These are phyloP conservation scores for Baorangia bicolor DNA, from an alignment of 768 basidiomycete species.

Conservation along the genomic window DNA sequence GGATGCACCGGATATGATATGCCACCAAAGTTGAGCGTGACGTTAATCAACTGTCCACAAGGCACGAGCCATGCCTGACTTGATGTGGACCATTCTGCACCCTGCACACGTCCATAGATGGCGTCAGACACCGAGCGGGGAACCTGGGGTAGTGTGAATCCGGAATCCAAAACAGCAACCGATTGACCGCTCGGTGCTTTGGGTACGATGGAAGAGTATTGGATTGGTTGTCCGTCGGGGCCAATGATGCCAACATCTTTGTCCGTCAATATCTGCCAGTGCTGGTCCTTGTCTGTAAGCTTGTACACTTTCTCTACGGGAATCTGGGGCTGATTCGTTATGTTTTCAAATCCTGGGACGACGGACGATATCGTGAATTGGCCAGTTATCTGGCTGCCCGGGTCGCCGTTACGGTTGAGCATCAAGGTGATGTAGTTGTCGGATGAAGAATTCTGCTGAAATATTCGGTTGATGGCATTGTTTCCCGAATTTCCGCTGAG, in stretches of 20 bases:
- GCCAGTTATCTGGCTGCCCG: conserved; percentile 48
- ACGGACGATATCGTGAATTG: conserved; percentile 70
- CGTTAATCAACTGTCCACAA: conserved; percentile 68
- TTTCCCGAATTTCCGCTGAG: conserved; percentile 50
- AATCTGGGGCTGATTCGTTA: conserved; percentile 62
- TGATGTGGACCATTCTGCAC: conserved; percentile 59
- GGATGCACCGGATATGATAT: conserved; percentile 70
- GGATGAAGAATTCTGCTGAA: conserved; percentile 53
- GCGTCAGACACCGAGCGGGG: conserved; percentile 74
- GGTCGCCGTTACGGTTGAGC: conserved; percentile 59
- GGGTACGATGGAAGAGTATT: conserved; percentile 64
- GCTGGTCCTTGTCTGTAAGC: conserved; percentile 65
- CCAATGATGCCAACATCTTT: conserved; percentile 66
- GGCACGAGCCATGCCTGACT: conserved; percentile 70
- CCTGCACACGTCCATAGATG: conserved; percentile 77
- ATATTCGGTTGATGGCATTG: conserved; percentile 63
- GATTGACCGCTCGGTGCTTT: conserved; percentile 61
- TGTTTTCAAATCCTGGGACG: conserved; percentile 58
- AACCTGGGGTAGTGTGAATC: conserved; percentile 70
- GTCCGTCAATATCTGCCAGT: conserved; percentile 78
- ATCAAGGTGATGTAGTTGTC: conserved; percentile 67
- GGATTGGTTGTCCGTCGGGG: conserved; percentile 67
- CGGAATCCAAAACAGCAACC: conserved; percentile 74
- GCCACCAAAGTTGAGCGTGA: conserved; percentile 74
- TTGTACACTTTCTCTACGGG: conserved; percentile 63